Evolutionary conservation across 2,329 filamentous ascomycete genomes (phyloP), one percentile per base, ranked within the genome.

Genomic region (Basipetospora chlamydospora): DNA sequence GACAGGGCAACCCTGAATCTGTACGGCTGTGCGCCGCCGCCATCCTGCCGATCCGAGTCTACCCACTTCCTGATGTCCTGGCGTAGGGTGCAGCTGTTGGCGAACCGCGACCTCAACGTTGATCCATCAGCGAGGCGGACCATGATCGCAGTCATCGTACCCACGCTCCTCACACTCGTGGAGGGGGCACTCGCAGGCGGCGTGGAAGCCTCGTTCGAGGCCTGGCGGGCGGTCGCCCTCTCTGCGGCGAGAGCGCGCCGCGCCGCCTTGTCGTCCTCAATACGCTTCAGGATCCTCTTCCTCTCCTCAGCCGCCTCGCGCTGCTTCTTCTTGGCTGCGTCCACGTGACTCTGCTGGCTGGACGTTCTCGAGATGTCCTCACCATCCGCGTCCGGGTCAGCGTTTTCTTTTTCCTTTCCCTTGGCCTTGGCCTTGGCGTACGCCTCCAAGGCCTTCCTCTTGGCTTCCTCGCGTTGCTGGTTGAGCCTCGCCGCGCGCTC

Each of bases 51-150:
- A 25, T 70, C 63, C 39, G 67, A 61, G 38, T 88, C 81, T 6
- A 96, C 69, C 82, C 85, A 95, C 6, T 64, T 58, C 6, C 88
- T 71, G 1, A 96, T 77, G 29, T 83, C 71, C 6, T 55, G 61
- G 6, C 62, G 56, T 3, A 95, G 64, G 1, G 70, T 80, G 6
- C 70, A 64, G 2, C 61, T 60, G 16, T 75, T 72, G 9, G 73
- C 61, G 53, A 95, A 93, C 13, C 70, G 74, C 3, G 67, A 70
- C 28, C 85, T 75, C 13, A 95, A 70, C 2, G 77, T 86, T 9
- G 77, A 78, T 8, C 88, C 88, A 50, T 95, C 85, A 39, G 92
- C 81, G 0, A 94, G 64, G 6, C 87, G 73, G 13, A 94, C 72
- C 48, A 90, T 84, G 1, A 95, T 60, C 13, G 78, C 70, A 1